These are phyloP conservation scores for Tothia fuscella DNA, from an alignment of 2,329 filamentous ascomycete genomes.

Conservation along the genomic window DNA sequence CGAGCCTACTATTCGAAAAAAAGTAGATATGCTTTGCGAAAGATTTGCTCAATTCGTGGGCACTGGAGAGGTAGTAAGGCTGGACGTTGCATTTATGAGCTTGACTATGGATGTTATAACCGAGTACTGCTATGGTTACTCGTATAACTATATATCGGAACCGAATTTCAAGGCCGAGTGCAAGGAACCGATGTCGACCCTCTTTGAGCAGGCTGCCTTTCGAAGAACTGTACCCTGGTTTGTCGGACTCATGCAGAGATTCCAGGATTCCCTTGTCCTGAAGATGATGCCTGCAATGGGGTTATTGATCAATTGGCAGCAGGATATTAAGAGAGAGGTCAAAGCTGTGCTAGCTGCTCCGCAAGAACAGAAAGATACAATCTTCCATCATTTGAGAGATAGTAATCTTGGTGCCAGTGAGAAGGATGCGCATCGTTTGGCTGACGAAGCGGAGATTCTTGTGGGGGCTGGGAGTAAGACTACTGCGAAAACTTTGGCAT, in stretches of 20 bases:
- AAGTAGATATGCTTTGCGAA: conserved; percentile 16
- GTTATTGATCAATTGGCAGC: not conserved
- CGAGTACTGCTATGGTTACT: conserved; percentile 18
- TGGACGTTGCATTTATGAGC: conserved; percentile 17
- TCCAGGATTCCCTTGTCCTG: not conserved
- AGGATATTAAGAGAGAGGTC: not conserved
- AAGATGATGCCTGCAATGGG: not conserved
- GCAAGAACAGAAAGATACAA: conserved; percentile 8
- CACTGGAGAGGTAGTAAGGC: conserved; percentile 16
- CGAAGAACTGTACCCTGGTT: conserved; percentile 10
- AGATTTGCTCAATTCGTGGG: conserved; percentile 17
- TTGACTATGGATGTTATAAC: conserved; percentile 22
- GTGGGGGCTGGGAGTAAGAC: conserved; percentile 9
- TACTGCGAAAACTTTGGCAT: conserved; percentile 4
- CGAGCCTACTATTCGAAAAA: conserved; percentile 17
- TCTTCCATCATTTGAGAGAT: conserved; percentile 10
- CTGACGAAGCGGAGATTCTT: conserved; percentile 9
- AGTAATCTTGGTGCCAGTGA: conserved; percentile 9
- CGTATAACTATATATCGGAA: conserved; percentile 14
- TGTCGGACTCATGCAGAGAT: not conserved
- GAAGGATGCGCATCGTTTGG: conserved; percentile 7
- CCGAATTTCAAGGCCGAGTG: conserved; percentile 10
- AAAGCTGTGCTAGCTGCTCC: not conserved
- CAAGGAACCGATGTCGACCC: conserved; percentile 12
- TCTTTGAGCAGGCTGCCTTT: conserved; percentile 15